Base-by-base conservation (phyloP, 495 filamentous ascomycete genomes). In the Hyaloscypha finlandica region DNA sequence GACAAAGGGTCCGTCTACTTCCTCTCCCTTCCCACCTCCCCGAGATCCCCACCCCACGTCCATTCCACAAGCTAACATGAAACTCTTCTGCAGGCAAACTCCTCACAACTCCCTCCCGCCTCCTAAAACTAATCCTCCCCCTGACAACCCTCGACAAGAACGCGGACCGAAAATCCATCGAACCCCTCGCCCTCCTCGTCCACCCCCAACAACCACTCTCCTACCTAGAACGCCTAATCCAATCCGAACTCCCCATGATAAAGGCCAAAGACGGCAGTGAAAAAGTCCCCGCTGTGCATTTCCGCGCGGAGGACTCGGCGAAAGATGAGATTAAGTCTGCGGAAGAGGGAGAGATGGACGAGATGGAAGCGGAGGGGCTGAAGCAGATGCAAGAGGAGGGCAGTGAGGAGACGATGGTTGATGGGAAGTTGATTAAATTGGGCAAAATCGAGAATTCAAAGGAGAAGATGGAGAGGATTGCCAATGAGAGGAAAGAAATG, bases 171-270 rank as follows among this genome's bases (percentile, higher is more conserved):
- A 84, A 84, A 78, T 85, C 86, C 54, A 84, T 92, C 33, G 92
- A 95, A 74, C 92, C 94, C 0, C 85, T 97, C 8, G 93, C 93
- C 8, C 86, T 98, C 2, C 86, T 98, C 8, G 83, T 97, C 6
- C 94, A 98, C 76, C 92, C 94, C 0, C 91, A 95, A 70, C 94
- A 98, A 75, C 94, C 94, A 0, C 82, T 98, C 19, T 97, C 93
- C 32, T 96, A 97, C 76, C 87, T 97, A 51, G 93, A 97, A 76
- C 89, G 91, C 3, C 80, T 98, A 3, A 92, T 97, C 67, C 94
- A 97, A 77, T 88, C 92, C 66, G 94, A 97, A 76, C 74, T 97
- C 0, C 92, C 94, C 0, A 84, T 85, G 0, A 80, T 97, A n/a
- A 80, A 77, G 55, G 77, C 83, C 3, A 78, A 84, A n/a, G 70